Base-by-base conservation (phyloP, 2,329 filamentous ascomycete genomes). In the Xylariales sp. region DNA sequence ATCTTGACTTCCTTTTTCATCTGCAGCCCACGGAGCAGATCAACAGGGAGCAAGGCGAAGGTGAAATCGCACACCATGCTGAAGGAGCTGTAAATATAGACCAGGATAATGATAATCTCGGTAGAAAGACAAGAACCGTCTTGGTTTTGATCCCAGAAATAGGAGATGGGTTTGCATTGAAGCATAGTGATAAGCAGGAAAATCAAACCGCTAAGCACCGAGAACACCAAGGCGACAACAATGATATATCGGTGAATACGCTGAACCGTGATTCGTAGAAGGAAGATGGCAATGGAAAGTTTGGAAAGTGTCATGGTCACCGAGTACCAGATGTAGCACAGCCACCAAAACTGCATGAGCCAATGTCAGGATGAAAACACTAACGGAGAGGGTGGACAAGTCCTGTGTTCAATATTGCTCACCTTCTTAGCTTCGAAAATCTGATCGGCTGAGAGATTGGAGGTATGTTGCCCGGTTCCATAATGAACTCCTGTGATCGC, bases 1-100 rank as follows among this genome's bases (percentile, higher is more conserved):
- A 57, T 28, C 49, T 76, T 76, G 1, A 66, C 68, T 35, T 58
- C 60, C 4, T 39, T 38, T 20, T 64, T 66, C 67, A 76, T 73
- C 37, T 72, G 60, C n/a, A 74, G 48, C 27, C 62, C 57, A 59
- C 62, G 67, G 4, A 76, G 61, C 5, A 77, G 57, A 38, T 67
- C 67, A 13, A 69, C 57, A 4, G 67, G 67, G 15, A 71, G 44
- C 33, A 77, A 61, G 14, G 68, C 63, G 12, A 77, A 53, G 4
- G 67, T 70, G 33, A 75, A 69, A 50, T 78, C 74, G 36, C 70
- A 70, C 13, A 64, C 53, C 25, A 63, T 57, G 15, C 66, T 63
- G 15, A 66, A 64, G 4, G 59, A 56, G 45, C 62, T 66, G 46
- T 70, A 66, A 14, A 66, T 55, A 41, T 70, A 69, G 18, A 63